phyloP scores from a whole-genome alignment of 352 stramenopile genomes.

The Globisporangium uncinulatum region DNA sequence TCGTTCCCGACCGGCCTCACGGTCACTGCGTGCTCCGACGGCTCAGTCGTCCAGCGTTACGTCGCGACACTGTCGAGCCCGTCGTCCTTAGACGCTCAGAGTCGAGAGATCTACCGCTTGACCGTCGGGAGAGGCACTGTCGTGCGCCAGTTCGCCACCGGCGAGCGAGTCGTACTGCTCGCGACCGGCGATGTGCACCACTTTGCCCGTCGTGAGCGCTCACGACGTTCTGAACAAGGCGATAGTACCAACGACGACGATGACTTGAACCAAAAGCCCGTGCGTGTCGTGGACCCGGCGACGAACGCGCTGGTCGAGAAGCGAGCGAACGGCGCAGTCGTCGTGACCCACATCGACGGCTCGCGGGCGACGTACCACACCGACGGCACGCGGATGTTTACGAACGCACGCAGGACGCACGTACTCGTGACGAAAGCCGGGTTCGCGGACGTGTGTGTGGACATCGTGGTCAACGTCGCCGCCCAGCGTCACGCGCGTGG shows the following conservation, averaged over 20 bases:
- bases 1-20: conserved; percentile 49
- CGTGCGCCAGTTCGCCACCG: conserved; percentile 35
- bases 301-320: conserved; percentile 61
- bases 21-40: conserved; percentile 53
- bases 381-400: conserved; percentile 60
- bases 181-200: conserved; percentile 40
- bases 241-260: neutral
- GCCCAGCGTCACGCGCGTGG: conserved; percentile 50
- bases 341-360: conserved; percentile 61
- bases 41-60: conserved; percentile 43
- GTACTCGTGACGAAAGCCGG: conserved; percentile 46
- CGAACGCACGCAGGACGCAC: conserved; percentile 37
- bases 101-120: conserved; percentile 32
- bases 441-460: conserved; percentile 61
- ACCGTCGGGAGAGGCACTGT: conserved; percentile 54
- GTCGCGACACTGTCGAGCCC: neutral
- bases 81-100: neutral
- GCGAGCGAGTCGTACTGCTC: conserved; percentile 32
- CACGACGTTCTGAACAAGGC: too few species aligned
- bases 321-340: conserved; percentile 37
- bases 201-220: neutral
- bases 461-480: conserved; percentile 59
- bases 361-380: conserved; percentile 52
- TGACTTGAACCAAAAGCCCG: conserved; percentile 4
- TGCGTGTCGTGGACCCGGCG: conserved; percentile 54